Base-by-base conservation (phyloP, 306 rosid species). In the Gillenia trifoliata region DNA sequence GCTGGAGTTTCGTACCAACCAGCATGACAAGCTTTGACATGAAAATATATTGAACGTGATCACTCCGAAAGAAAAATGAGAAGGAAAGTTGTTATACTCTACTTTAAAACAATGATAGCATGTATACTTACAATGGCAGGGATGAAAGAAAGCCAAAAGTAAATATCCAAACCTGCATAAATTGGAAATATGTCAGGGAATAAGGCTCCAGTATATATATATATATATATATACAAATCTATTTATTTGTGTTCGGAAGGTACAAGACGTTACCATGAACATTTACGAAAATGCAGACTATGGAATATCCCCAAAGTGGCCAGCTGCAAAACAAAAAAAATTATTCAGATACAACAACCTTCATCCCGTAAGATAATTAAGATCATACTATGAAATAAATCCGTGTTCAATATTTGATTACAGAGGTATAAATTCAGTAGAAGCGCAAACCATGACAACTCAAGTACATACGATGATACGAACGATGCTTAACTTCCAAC, bases 131-230 rank as follows among this genome's bases (percentile, higher is more conserved):
- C 97, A 79, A 91, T 83, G 70, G 90, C 97, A 43, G 98, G 98
- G 83, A 94, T 91, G 79, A 94, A 94, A 71, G 97, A 94, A 78
- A 94, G 85, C 98, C 98, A 94, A 86, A 94, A 90, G 89, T 94
- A 94, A 77, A 91, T 87, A 75, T 94, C 85, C 71, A 90, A 78
- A 75, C 98, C 98, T 91, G 88, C 71, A 85, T 69, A 22, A 78
- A 82, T 73, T 66, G 40, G 23, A 60, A 81, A 80, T 15, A 59
- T 55, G 49, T 62, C 26, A 78, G 71, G 56, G 86, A 80, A 63
- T 77, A 74, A 25, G 76, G 47, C 62, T 34, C 23, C 49, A 64
- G n/a, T 47, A 47, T 10, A 38, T 38, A 38, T 25, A 11, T 2
- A 25, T 4, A 60, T 1, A 68, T 5, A 11, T 13, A 6, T 8